These are phyloP conservation scores for Pyrus pyrifolia DNA, from an alignment of 306 rosid species.

Conservation along the genomic window DNA sequence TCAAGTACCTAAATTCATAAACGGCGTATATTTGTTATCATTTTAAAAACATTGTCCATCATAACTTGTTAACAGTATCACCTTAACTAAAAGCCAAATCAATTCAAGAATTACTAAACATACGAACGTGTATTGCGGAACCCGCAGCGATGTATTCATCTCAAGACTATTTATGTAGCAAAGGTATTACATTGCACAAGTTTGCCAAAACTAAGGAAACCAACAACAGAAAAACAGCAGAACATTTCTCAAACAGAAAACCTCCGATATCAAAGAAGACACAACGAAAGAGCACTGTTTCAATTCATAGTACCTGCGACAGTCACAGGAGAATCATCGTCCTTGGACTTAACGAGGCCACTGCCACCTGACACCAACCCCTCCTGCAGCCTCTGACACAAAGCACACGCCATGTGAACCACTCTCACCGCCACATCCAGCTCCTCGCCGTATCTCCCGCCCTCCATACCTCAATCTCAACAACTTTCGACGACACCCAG, in stretches of 20 bases:
- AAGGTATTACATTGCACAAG: background rate
- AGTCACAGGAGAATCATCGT: slow-evolving; percentile 92
- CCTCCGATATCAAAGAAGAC: background rate
- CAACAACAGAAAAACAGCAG: background rate
- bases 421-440: slow-evolving; percentile 79
- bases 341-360: slow-evolving; percentile 57
- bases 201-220: background rate
- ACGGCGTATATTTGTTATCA: background rate
- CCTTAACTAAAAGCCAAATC: background rate
- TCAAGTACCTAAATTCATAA: background rate
- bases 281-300: background rate
- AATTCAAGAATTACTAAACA: background rate
- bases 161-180: too few relatives aligned
- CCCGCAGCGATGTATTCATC: background rate
- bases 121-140: background rate
- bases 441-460: slow-evolving; percentile 45
- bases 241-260: background rate
- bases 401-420: slow-evolving; percentile 76
- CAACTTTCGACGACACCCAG: slow-evolving; percentile 24
- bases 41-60: background rate
- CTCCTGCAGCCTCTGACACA: slow-evolving; percentile 74
- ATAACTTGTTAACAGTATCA: background rate
- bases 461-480: slow-evolving; percentile 41
- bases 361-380: slow-evolving; percentile 29
- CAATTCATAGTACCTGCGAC: slow-evolving; percentile 57